Evolutionary conservation across 2,329 filamentous ascomycete species (phyloP), one percentile per base, ranked within the genome.

Genomic region (Apiospora rasikravindrae): DNA sequence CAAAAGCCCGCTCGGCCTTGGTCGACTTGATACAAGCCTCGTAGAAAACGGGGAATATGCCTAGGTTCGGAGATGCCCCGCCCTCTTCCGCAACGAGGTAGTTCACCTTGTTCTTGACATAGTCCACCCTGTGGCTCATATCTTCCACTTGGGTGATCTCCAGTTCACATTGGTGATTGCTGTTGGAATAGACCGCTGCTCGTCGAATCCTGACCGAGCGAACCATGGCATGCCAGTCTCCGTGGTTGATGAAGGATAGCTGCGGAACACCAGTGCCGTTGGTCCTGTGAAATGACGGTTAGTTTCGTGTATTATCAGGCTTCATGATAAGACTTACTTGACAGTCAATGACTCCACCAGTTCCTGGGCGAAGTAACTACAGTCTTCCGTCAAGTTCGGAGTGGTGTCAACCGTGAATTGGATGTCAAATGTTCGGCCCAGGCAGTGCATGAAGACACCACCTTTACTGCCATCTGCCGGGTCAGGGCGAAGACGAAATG

Each of bases 81-180:
- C 67, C 71, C 1, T 71, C 69, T 6, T 70, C 45, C 45, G 75
- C 76, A 1, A 49, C 69, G 24, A 77, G 42, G 0, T 67, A 71
- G 8, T 71, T 51, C 1, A 42, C 40, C 19, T 73, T 72, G 11
- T 40, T 47, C 10, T 70, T 53, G 1, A 4, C 16, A 4, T 45
- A 47, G 11, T 24, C 49, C 1, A 44, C 61, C 22, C 47, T 67
- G 37, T 37, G 16, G n/a, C n/a, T 16, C 77, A 80, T 77, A 11
- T 80, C 78, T 67, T 76, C 77, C 7, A 80, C 75, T 69, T 80
- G 77, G 24, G 71, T 74, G 44, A 81, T 74, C 53, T 80, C 75
- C 10, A 81, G 69, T 8, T 74, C 2, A 70, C 71, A 40, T 73
- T 49, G 44, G 45, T 26, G 19, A 2, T 26, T 37, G 14, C 7